phyloP scores from a whole-genome alignment of 495 filamentous ascomycete species.

The Talaromyces nanjingensis region DNA sequence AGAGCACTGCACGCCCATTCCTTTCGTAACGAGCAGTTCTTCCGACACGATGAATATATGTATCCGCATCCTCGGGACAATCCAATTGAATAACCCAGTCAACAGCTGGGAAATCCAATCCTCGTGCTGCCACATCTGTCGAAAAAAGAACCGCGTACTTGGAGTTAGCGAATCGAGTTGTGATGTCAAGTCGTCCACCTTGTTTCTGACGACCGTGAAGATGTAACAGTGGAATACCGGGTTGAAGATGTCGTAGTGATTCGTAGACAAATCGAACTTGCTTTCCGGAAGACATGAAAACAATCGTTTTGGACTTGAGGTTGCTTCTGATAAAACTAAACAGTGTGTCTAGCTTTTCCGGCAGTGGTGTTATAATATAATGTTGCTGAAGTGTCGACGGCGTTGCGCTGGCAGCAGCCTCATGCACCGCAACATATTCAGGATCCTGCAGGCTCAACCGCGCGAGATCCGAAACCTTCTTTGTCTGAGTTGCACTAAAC shows the following conservation, averaged over 20 bases:
- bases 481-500: conserved; percentile 95
- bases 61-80: conserved; percentile 92
- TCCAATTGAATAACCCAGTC: conserved; percentile 97
- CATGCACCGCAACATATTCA: conserved; percentile 92
- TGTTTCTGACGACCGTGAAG: conserved; percentile 95
- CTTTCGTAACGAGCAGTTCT: conserved; percentile 91
- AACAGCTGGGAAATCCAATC: conserved; percentile 91
- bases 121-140: conserved; percentile 89
- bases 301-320: conserved; percentile 84
- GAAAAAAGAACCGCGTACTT: conserved; percentile 85
- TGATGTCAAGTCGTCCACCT: conserved; percentile 76
- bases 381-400: conserved; percentile 81
- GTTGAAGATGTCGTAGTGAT: conserved; percentile 85
- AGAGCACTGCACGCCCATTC: conserved; percentile 79
- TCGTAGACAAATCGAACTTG: conserved; percentile 96
- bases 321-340: conserved; percentile 88
- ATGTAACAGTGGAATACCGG: conserved; percentile 91
- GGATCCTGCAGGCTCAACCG: conserved; percentile 81
- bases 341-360: conserved; percentile 83
- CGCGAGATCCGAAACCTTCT: conserved; percentile 85
- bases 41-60: conserved; percentile 95
- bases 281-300: conserved; percentile 91
- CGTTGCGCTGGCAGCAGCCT: conserved; percentile 72
- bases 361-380: conserved; percentile 76
- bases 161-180: conserved; percentile 66